These are phyloP conservation scores for Nigrospora sphaerica DNA, from an alignment of 2,329 filamentous ascomycete genomes.

Conservation along the genomic window DNA sequence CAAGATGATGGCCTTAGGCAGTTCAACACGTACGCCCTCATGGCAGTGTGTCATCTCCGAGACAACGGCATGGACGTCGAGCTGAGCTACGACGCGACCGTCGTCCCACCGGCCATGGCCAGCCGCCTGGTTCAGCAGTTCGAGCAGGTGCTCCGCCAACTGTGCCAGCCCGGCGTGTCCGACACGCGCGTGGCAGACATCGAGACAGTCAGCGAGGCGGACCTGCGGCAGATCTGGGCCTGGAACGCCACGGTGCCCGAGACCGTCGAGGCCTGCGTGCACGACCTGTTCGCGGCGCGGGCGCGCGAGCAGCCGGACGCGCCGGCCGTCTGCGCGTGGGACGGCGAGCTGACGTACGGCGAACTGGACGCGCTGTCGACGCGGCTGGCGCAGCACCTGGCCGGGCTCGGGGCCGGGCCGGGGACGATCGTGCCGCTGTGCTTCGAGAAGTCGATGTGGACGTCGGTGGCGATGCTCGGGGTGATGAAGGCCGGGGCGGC, in stretches of 20 bases:
- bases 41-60: too few relatives aligned
- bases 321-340: conserved; percentile 19
- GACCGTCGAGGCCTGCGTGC: conserved; percentile 1
- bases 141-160: too few relatives aligned
- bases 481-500: conserved; percentile 26
- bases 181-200: not conserved
- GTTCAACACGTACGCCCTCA: too few relatives aligned
- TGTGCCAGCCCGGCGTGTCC: too few relatives aligned
- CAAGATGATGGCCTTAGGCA: too few relatives aligned
- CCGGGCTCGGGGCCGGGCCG: not conserved
- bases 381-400: not conserved
- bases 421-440: conserved; percentile 12
- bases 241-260: conserved; percentile 6
- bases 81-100: not conserved
- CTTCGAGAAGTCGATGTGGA: conserved; percentile 17
- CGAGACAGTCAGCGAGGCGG: not conserved
- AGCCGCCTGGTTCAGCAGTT: not conserved
- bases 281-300: conserved; percentile 7
- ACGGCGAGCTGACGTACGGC: conserved; percentile 22
- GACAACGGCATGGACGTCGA: too few relatives aligned
- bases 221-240: conserved; percentile 6
- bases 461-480: conserved; percentile 11
- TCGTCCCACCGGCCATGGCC: not conserved
- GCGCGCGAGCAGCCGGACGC: conserved; percentile 11
- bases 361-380: conserved; percentile 18